Evolutionary conservation across 1,284 basidiomycete species (phyloP), one percentile per base, ranked within the genome.

Genomic region (Naganishia sp.): DNA sequence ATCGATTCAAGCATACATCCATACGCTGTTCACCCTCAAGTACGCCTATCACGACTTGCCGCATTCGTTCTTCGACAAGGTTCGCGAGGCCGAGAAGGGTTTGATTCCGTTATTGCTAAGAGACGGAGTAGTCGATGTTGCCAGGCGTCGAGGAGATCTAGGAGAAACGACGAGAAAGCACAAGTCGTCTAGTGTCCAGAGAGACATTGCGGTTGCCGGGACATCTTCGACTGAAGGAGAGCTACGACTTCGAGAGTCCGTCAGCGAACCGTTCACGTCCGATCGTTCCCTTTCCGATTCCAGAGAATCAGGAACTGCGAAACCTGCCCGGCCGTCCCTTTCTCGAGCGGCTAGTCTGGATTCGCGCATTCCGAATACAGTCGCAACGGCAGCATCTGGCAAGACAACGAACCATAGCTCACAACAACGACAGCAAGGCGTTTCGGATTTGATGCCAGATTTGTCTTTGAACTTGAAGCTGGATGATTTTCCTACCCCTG

Each of bases 51-150:
- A 68, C 63, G 67, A 68, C 49, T 49, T 68, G 18, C 67, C 67
- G 35, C 65, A 66, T 49, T 32, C 61, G 39, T 68, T 68, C 41
- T 63, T 66, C 41, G 67, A 68, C 39, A 65, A 68, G 39, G 67
- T 68, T 31, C 51, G 50, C 41, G 67, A 68, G 35, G 57, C 60
- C 6, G 67, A 68, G 32, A 65, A 64, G 39, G 56, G 53, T 1
- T 53, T 68, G 52, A 55, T 64, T 35, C 63, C 67, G n/a, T 47
- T 66, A 32, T 57, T 68, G 58, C 46, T 68, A 21, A n/a, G 67
- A 25, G 67, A 68, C 47, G 67, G 63, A 13, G 65, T 68, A 35
- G 46, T 68, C 21, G 65, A 61, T 51, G 58, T 61, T 15, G 58
- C 58, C 3, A 50, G 58, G 23, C 47, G 58, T n/a, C 45, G 58